These are phyloP conservation scores for Catharanthus roseus DNA, from an alignment of 257 asterid species.

Conservation along the genomic window DNA sequence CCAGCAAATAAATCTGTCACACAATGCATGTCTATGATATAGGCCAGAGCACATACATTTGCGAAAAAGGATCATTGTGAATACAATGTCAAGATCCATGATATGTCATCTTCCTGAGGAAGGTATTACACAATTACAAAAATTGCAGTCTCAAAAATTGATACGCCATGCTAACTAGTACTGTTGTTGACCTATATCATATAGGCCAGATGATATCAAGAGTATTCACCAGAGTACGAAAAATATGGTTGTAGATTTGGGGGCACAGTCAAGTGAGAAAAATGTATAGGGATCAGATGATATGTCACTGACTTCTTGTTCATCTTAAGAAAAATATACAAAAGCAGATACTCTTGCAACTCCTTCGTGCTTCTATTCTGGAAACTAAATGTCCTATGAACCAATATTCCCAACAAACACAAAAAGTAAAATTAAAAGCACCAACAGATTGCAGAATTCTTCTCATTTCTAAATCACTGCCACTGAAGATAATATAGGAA, in stretches of 20 bases:
- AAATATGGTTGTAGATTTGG: background rate
- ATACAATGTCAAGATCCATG: background rate
- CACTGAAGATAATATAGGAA: background rate
- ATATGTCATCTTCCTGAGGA: background rate
- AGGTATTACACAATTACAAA: background rate
- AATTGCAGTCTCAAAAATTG: background rate
- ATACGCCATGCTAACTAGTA: background rate
- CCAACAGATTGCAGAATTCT: background rate
- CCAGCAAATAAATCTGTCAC: slow-evolving; percentile 5
- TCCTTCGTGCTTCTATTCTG: background rate
- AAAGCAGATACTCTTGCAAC: background rate
- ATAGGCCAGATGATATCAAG: background rate
- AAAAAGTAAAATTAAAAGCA: background rate
- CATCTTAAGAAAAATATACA: no score
- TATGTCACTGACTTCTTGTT: background rate
- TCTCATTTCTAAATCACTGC: background rate
- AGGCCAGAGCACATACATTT: background rate
- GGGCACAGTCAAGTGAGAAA: background rate
- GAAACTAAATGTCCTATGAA: background rate
- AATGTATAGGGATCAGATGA: background rate
- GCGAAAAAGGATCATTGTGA: background rate
- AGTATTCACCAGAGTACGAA: background rate
- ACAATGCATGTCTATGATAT: background rate
- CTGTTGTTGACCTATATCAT: background rate
- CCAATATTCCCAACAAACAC: no score